Evolutionary conservation across 1,284 basidiomycete species (phyloP).

Genomic region (Wallemia ichthyophaga): DNA sequence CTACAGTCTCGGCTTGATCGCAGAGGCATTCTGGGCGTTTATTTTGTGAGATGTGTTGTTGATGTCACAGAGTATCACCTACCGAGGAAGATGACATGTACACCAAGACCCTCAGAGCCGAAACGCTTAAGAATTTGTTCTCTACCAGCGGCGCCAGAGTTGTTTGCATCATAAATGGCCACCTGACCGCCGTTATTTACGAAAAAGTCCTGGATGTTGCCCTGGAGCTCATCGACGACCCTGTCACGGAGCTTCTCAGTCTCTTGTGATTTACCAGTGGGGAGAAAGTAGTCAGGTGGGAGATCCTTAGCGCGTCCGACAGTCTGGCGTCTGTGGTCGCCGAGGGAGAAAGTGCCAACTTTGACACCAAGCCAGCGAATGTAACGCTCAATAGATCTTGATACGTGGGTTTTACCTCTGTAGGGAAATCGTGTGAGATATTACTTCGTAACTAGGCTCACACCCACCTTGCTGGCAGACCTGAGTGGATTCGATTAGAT

Average conservation of each 20-base stretch:
- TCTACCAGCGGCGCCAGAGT: conserved; percentile 40
- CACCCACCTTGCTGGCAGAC: neutral
- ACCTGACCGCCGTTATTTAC: conserved; percentile 50
- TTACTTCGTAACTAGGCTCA: neutral
- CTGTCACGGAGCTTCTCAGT: conserved; percentile 43
- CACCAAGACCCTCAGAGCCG: conserved; percentile 29
- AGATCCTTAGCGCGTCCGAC: conserved; percentile 63
- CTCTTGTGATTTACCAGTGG: conserved; percentile 42
- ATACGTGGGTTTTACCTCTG: conserved; percentile 83
- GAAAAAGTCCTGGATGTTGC: conserved; percentile 70
- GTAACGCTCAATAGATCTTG: conserved; percentile 78
- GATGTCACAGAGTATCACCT: conserved; percentile 11
- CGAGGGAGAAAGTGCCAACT: conserved; percentile 71
- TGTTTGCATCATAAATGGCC: conserved; percentile 98
- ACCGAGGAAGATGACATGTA: conserved; percentile 85
- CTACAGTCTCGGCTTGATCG: conserved; percentile 69
- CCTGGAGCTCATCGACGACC: conserved; percentile 53
- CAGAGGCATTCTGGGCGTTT: conserved; percentile 37
- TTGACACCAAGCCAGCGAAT: conserved; percentile 93
- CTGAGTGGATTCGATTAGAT: neutral
- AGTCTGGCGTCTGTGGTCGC: conserved; percentile 71
- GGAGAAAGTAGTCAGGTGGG: conserved; percentile 58
- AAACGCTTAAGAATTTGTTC: conserved; percentile 53
- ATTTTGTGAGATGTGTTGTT: neutral
- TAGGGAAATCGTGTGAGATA: conserved; percentile 5